Percentiles rank a stretch among this genome's conserved stretches.
Evolutionary conservation across 306 rosid genomes (phyloP).

Genomic region (Abrus precatorius): DNA sequence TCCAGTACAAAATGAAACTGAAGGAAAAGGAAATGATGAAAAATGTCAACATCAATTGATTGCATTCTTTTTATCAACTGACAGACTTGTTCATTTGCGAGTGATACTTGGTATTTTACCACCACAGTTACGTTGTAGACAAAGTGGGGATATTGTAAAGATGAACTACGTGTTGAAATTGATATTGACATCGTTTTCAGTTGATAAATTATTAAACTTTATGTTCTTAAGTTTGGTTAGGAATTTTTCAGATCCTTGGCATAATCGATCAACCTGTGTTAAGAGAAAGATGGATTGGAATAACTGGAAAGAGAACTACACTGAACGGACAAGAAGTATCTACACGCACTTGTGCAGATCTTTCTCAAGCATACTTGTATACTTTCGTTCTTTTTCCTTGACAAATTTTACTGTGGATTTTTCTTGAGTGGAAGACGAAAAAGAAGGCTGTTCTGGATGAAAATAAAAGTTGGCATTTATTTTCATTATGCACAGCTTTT

Average conservation of each 20-base stretch:
- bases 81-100: background rate
- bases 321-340: constrained; percentile 80
- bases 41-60: constrained; percentile 9
- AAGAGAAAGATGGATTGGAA: constrained; percentile 93
- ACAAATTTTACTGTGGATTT: constrained; percentile 25
- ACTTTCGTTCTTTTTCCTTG: constrained; percentile 43
- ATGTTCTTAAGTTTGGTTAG: constrained; percentile 32
- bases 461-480: constrained; percentile 17
- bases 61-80: constrained; percentile 14
- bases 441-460: constrained; percentile 23
- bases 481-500: constrained; percentile 41
- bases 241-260: constrained; percentile 81
- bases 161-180: constrained; percentile 33
- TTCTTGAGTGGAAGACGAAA: constrained; percentile 30
- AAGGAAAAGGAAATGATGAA: background rate
- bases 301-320: constrained; percentile 80
- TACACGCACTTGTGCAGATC: constrained; percentile 73
- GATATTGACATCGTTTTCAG: background rate
- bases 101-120: constrained; percentile 12
- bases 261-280: constrained; percentile 91
- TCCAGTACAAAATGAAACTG: background rate
- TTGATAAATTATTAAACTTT: constrained; percentile 33
- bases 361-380: constrained; percentile 87
- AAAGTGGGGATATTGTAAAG: constrained; percentile 20
- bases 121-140: background rate